phyloP scores from a whole-genome alignment of 169 alveolate genomes.

The Perkinsus marinus region DNA sequence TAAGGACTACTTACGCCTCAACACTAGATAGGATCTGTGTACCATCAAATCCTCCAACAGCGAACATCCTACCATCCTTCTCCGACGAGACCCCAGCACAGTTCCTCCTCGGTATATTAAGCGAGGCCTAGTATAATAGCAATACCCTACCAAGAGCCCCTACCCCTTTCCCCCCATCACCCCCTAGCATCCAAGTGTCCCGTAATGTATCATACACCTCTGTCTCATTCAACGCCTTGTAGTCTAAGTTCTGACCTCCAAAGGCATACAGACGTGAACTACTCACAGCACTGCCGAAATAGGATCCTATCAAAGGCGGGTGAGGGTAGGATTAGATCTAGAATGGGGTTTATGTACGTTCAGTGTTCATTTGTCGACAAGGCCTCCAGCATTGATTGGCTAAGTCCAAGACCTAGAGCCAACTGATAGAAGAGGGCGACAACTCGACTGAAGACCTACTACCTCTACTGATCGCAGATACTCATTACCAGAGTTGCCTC shows the following conservation, averaged over 20 bases:
- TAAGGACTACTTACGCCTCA: slow-evolving; percentile 32
- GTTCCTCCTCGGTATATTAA: slow-evolving; percentile 60
- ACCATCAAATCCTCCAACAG: slow-evolving; percentile 71
- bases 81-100: slow-evolving; percentile 44
- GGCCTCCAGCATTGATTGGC: slow-evolving; percentile 68
- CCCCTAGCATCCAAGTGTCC: slow-evolving; percentile 54
- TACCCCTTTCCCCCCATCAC: neutral
- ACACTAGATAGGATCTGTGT: slow-evolving; percentile 45
- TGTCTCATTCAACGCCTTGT: slow-evolving; percentile 72
- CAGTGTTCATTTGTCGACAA: slow-evolving; percentile 65
- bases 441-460: too few relatives aligned
- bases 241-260: slow-evolving; percentile 76
- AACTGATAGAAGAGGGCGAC: too few relatives aligned
- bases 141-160: neutral
- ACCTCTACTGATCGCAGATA: slow-evolving; percentile 50
- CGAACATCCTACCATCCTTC: slow-evolving; percentile 37
- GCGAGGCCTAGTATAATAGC: slow-evolving; percentile 21
- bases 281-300: slow-evolving; percentile 53
- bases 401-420: slow-evolving; percentile 50
- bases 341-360: slow-evolving; percentile 32
- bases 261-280: slow-evolving; percentile 49
- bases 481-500: slow-evolving; percentile 64
- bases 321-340: neutral
- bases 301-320: slow-evolving; percentile 6
- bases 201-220: slow-evolving; percentile 71